Conservation (phyloP, 768 basidiomycete species). For the Collybia mongolica region DNA sequence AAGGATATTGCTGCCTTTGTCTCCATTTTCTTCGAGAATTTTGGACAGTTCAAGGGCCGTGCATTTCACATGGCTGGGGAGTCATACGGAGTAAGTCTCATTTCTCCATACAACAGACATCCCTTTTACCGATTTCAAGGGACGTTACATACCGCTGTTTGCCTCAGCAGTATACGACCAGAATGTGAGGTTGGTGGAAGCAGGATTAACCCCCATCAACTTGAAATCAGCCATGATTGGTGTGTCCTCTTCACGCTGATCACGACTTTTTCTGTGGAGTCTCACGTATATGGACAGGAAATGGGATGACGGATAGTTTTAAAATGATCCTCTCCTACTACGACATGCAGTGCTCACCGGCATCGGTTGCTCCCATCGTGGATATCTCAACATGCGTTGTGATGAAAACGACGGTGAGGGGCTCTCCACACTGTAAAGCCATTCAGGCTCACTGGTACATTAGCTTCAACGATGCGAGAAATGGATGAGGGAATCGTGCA, state of each 20-base stretch:
- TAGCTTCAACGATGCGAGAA: conserved; percentile 65
- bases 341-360: conserved; percentile 46
- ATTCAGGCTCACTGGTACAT: neutral
- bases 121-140: conserved; percentile 32
- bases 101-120: neutral
- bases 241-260: conserved; percentile 13
- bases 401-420: conserved; percentile 6
- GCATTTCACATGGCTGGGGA: conserved; percentile 70
- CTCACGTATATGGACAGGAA: conserved; percentile 27
- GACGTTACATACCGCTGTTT: conserved; percentile 72
- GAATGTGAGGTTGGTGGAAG: conserved; percentile 52
- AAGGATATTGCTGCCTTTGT: conserved; percentile 72
- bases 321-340: conserved; percentile 30
- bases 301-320: conserved; percentile 49
- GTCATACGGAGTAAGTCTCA: conserved; percentile 63
- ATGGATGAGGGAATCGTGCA: conserved; percentile 51
- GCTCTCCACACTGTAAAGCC: neutral
- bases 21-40: conserved; percentile 72
- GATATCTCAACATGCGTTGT: conserved; percentile 21
- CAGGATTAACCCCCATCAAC: conserved; percentile 59
- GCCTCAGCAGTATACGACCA: conserved; percentile 77
- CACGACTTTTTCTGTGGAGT: neutral
- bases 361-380: conserved; percentile 38
- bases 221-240: conserved; percentile 75
- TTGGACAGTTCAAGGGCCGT: conserved; percentile 67